phyloP scores from a whole-genome alignment of 371 early-diverging fungal species.

The Encephalitozoon cuniculi region DNA sequence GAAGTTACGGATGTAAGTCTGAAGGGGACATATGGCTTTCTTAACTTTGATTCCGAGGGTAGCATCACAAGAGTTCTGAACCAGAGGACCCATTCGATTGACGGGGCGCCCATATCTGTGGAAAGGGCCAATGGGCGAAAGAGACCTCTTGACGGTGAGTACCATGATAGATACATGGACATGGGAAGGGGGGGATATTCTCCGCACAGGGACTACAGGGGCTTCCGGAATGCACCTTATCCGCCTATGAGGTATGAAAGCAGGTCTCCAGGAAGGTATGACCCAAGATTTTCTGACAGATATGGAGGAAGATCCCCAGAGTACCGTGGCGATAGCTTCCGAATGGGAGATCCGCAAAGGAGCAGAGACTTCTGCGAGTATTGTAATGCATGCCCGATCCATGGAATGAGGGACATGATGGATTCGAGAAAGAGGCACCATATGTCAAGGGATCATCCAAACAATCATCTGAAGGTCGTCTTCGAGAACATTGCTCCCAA shows the following conservation, averaged over 20 bases:
- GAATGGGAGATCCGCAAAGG: constrained; percentile 12
- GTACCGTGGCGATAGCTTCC: background rate
- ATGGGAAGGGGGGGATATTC: background rate
- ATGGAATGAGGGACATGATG: background rate
- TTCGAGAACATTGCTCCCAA: constrained; percentile 27
- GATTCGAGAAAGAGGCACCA: constrained; percentile 14
- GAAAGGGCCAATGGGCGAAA: constrained; percentile 19
- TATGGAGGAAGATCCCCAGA: background rate
- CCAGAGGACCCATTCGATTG: constrained; percentile 12
- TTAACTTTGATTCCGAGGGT: constrained; percentile 10
- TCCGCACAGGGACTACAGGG: background rate
- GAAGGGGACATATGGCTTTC: constrained; percentile 34
- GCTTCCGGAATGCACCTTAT: background rate
- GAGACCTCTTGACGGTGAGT: background rate
- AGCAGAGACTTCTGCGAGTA: constrained; percentile 15
- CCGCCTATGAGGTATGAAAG: background rate
- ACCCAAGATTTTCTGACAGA: background rate
- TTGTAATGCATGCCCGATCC: constrained; percentile 22
- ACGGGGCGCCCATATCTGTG: constrained; percentile 14
- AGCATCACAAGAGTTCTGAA: constrained; percentile 18
- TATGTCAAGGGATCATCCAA: constrained; percentile 18
- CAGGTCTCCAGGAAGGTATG: background rate
- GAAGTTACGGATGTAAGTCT: constrained; percentile 20
- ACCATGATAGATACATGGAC: background rate
- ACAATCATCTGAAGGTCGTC: constrained; percentile 33